Percentiles rank a stretch among this genome's conserved stretches.
Conservation (phyloP, 2,329 filamentous ascomycete genomes). For the Cadophora luteo-olivacea region DNA sequence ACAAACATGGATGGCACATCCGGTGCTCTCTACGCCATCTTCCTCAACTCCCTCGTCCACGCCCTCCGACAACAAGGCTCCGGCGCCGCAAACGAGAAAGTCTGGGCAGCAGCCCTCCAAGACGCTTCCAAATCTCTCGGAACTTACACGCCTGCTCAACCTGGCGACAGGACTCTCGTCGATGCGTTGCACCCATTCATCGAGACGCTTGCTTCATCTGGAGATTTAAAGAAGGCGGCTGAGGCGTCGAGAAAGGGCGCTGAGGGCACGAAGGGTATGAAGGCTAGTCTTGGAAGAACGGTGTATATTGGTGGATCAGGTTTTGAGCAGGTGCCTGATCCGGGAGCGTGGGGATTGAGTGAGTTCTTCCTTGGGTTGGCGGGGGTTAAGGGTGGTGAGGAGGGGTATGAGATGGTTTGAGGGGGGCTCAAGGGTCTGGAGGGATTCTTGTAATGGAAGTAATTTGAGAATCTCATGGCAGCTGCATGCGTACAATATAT, state of each 20-base stretch:
- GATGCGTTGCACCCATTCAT: slow-evolving; percentile 92
- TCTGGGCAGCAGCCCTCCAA: slow-evolving; percentile 70
- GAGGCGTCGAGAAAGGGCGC: slow-evolving; percentile 77
- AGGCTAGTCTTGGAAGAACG: slow-evolving; percentile 81
- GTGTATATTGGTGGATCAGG: slow-evolving; percentile 83
- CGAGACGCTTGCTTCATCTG: slow-evolving; percentile 68
- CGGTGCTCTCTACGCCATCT: slow-evolving; percentile 79
- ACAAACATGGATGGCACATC: slow-evolving; percentile 77
- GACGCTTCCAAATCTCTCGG: slow-evolving; percentile 74
- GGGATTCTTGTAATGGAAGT: not conserved
- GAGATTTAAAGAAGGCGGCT: slow-evolving; percentile 75
- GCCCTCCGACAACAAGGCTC: slow-evolving; percentile 45
- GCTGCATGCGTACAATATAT: slow-evolving; percentile 14
- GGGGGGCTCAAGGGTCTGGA: not conserved
- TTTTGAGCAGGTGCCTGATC: slow-evolving; percentile 76
- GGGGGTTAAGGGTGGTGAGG: slow-evolving; percentile 46
- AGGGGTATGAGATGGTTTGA: slow-evolving; percentile 45
- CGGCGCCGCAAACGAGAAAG: slow-evolving; percentile 50
- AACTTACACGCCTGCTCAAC: slow-evolving; percentile 87
- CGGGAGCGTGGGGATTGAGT: slow-evolving; percentile 77
- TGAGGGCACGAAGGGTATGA: slow-evolving; percentile 89
- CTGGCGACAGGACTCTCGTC: slow-evolving; percentile 88
- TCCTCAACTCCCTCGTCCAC: slow-evolving; percentile 72
- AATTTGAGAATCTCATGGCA: not conserved
- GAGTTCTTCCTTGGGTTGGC: slow-evolving; percentile 84